Base-by-base conservation (phyloP, 2,329 filamentous ascomycete species). In the Colletotrichum shisoi region DNA sequence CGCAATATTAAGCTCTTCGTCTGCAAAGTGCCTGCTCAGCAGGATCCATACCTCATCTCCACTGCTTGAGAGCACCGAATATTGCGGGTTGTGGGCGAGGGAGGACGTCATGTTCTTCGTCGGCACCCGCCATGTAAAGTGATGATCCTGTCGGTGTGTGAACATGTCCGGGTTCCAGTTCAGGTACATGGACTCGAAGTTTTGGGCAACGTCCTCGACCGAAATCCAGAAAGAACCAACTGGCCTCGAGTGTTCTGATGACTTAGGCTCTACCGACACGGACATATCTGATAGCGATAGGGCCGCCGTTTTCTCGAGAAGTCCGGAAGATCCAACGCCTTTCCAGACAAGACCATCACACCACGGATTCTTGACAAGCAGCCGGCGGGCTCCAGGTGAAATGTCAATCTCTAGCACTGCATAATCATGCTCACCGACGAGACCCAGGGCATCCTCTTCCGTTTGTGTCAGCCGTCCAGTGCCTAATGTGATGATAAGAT, bases 331-430 rank as follows among this genome's bases (percentile, higher is more conserved):
- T n/a, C 71, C 72, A n/a, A 71, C 70, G 8, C 74, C 89, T 70
- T 86, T 88, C 90, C 90, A 93, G 7, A 88, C 85, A 49, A 89
- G 87, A 3, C 92, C 93, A 74, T 94, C 89, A 58, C 91, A 91
- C 95, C 95, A 99, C 2, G 95, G 95, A 73, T 99, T 99, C 79
- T 99, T 99, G 70, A 99, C 85, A 0, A 97, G 83, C 58, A 98
- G 82, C 58, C 90, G 84, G 27, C 89, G 87, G 69, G 86, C 86
- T 1, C 85, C 85, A 4, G 84, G 82, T 2, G 82, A 73, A 31
- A 82, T 82, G 68, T 91, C 89, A 76, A 99, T 83, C 67, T 95
- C 89, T 59, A 98, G 82, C 3, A 99, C 89, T 3, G 93, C 94
- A 76, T 99, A 99, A 76, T 97, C 94, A 76, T 99, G 95, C 76